phyloP scores from a whole-genome alignment of 2,329 filamentous ascomycete species.

The Elsinoe ampelina region DNA sequence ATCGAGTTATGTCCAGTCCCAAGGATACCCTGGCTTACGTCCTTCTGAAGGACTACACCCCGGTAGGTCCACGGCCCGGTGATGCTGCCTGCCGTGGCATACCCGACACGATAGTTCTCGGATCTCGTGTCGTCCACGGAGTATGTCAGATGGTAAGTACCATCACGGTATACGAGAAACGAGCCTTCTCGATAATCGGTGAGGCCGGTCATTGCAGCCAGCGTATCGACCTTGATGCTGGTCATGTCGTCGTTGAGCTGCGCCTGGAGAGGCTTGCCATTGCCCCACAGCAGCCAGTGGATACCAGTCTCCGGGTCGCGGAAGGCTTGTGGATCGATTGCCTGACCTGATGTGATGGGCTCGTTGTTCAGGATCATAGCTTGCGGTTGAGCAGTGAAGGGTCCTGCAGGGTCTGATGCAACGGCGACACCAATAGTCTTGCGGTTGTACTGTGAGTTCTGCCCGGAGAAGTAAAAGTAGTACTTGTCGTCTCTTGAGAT shows the following conservation, averaged over 20 bases:
- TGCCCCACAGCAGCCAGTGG: slow-evolving; percentile 28
- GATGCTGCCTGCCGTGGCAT: slow-evolving; percentile 33
- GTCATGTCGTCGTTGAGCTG: slow-evolving; percentile 40
- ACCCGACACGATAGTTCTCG: slow-evolving; percentile 40
- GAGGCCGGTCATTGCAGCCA: slow-evolving; percentile 29
- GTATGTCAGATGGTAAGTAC: slow-evolving; percentile 41
- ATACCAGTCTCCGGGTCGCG: slow-evolving; percentile 20
- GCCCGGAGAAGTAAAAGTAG: slow-evolving; percentile 27
- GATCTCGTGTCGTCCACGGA: slow-evolving; percentile 41
- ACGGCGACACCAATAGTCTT: slow-evolving; percentile 25
- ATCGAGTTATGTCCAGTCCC: slow-evolving; percentile 40
- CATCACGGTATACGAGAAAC: slow-evolving; percentile 39
- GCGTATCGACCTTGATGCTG: slow-evolving; percentile 33
- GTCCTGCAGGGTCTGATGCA: slow-evolving; percentile 21
- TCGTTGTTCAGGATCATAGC: slow-evolving; percentile 24
- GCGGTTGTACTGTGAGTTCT: slow-evolving; percentile 22
- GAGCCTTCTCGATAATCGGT: slow-evolving; percentile 36
- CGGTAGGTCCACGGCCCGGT: slow-evolving; percentile 39
- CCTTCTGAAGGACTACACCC: slow-evolving; percentile 38
- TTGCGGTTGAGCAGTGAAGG: slow-evolving; percentile 21
- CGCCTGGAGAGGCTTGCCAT: slow-evolving; percentile 34
- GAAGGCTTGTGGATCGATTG: slow-evolving; percentile 24
- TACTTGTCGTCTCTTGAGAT: slow-evolving; percentile 21
- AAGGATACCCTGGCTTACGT: slow-evolving; percentile 34
- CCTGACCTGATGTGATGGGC: slow-evolving; percentile 20